Base-by-base conservation (phyloP, 768 basidiomycete genomes). In the Hygrocybe coccinea region DNA sequence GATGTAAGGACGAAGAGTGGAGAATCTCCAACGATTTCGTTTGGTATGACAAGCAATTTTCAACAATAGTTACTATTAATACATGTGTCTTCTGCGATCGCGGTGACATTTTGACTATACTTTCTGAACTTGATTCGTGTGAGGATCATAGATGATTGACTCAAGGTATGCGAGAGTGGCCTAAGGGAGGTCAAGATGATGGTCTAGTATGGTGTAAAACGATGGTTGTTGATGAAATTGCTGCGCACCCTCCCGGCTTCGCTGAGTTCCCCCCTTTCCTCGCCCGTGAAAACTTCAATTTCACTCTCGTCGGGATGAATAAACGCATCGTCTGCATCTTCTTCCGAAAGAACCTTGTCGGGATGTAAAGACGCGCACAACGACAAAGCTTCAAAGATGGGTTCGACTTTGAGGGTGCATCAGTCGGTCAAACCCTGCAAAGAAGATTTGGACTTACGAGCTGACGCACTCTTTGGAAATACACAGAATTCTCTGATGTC, bases 211-310 rank as follows among this genome's bases (percentile, higher is more conserved):
- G 92, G 92, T 56, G 82, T 76, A 73, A 76, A 93, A 71, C 91
- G 87, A 67, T 72, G 79, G 77, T 85, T 71, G 76, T 85, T 85
- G 73, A 79, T 65, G 70, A 88, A 88, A 88, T 88, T 81, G 70
- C 85, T 89, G 87, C 92, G 89, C 86, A 92, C 90, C 87, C 89
- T 84, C 76, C 92, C 92, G 61, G 87, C 88, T 74, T 87, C 85
- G 69, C 85, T 89, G 60, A 93, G 80, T 71, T 93, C 89, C 63
- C 91, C 76, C 19, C 73, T 79, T 54, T 78, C 84, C 46, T 79
- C 77, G 24, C 85, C 86, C 19, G 71, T 74, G 62, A 81, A 80
- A 2, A 74, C 73, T 3, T 76, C 77, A 66, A 90, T 86, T 1
- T 76, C 73, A 57, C 67, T 66, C 14, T 67, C 68, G 33, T 74